Base-by-base conservation (phyloP, 2,329 filamentous ascomycete species). In the Acephala macrosclerotiorum region DNA sequence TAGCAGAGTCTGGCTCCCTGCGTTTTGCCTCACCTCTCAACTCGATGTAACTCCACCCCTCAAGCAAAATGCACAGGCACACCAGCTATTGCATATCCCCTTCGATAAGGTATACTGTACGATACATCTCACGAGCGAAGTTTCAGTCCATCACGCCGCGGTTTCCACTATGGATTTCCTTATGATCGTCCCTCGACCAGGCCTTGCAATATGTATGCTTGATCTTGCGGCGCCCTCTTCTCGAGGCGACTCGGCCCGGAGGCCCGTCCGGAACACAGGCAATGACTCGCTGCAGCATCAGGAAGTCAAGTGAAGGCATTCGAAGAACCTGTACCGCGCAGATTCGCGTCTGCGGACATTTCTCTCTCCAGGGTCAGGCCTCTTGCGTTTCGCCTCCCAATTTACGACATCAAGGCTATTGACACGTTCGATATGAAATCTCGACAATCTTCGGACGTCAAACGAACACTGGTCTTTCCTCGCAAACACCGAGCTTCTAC, bases 201-300 rank as follows among this genome's bases (percentile, higher is more conserved):
- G 25, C n/a, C 14, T 22, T 7, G 20, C 45, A 20, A n/a, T 25
- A 49, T 42, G 45, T 25, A 49, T 42, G 45, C n/a, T 49, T 8
- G 45, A 53, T n/a, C 22, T 53, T 53, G 49, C 49, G 26, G 49
- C 25, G 49, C 49, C 49, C 49, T 53, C 18, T 18, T 29, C 49
- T 33, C 14, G 20, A 26, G 55, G 55, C 55, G 33, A 58, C 55
- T 47, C 68, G 68, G 68, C 57, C 68, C 68, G 68, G 36, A 67
- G 60, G 61, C 25, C 66, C 66, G 66, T 45, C 29, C 47, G 36
- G 42, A 26, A 56, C 22, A 35, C 42, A 29, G 3, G 14, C 22
- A 33, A 29, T 29, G 49, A 53, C 49, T 53, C 26, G 25, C 26
- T 26, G 49, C 25, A 5, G 49, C 26, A 53, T 26, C 49, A 33